These are phyloP conservation scores for Sugiyamaella valdiviana DNA, from an alignment of 805 yeast species.

Conservation along the genomic window DNA sequence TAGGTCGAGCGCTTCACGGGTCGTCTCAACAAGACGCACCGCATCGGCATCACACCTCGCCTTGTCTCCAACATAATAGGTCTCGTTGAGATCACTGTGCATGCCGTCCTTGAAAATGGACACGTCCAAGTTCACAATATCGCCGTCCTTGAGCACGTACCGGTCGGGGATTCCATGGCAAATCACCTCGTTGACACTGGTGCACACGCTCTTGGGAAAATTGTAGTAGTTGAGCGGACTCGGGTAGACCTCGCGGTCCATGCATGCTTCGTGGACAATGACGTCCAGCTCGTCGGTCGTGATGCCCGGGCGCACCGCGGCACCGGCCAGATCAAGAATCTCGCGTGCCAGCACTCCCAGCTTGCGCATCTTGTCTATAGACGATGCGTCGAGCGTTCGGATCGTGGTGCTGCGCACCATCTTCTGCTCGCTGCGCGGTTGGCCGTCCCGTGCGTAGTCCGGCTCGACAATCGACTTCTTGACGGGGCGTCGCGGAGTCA, in stretches of 20 bases:
- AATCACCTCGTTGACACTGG: conserved; percentile 89
- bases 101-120: conserved; percentile 78
- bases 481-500: conserved; percentile 61
- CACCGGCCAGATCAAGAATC: conserved; percentile 82
- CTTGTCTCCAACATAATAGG: conserved; percentile 91
- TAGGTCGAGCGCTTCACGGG: conserved; percentile 77
- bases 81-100: conserved; percentile 93
- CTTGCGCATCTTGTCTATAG: conserved; percentile 65
- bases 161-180: conserved; percentile 98
- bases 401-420: conserved; percentile 65
- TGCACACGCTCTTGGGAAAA: conserved; percentile 87
- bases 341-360: conserved; percentile 79
- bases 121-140: conserved; percentile 86
- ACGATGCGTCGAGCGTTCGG: conserved; percentile 56
- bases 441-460: conserved; percentile 77
- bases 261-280: conserved; percentile 79
- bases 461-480: conserved; percentile 70
- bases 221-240: conserved; percentile 92
- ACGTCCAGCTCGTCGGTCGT: conserved; percentile 90
- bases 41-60: conserved; percentile 70
- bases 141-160: conserved; percentile 83
- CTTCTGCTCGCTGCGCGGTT: conserved; percentile 69
- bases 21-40: conserved; percentile 86
- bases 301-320: conserved; percentile 75
- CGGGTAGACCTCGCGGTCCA: conserved; percentile 87